Evolutionary conservation across 768 basidiomycete species (phyloP).

Genomic region (Tylopilus sp.): DNA sequence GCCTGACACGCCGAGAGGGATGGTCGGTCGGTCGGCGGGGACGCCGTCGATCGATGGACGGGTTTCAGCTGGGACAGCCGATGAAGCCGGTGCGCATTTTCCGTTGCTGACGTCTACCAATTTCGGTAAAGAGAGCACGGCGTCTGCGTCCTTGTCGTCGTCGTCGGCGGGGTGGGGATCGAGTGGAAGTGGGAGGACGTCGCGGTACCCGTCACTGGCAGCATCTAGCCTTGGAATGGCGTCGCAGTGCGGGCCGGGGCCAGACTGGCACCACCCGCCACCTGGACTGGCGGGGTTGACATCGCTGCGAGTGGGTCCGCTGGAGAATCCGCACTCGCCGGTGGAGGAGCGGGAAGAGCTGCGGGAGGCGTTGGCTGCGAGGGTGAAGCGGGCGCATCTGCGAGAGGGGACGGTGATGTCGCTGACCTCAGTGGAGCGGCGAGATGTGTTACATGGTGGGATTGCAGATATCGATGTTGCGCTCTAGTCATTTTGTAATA

Average conservation of each 20-base stretch:
- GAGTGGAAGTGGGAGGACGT: constrained; percentile 13
- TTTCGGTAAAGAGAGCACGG: constrained; percentile 21
- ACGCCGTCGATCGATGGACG: constrained; percentile 8
- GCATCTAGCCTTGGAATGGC: constrained; percentile 14
- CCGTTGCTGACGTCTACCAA: constrained; percentile 26
- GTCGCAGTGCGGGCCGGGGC: constrained; percentile 3
- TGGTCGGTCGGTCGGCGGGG: neutral
- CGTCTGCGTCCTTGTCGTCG: constrained; percentile 11
- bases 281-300: constrained; percentile 21
- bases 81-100: neutral
- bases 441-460: constrained; percentile 17
- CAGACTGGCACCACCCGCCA: constrained; percentile 26
- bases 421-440: constrained; percentile 22
- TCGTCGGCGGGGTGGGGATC: constrained; percentile 15
- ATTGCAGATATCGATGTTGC: constrained; percentile 27
- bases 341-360: constrained; percentile 8
- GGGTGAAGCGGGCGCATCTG: constrained; percentile 19
- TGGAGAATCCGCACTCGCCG: constrained; percentile 24
- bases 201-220: constrained; percentile 30
- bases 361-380: neutral
- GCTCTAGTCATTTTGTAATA: constrained; percentile 12
- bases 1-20: constrained; percentile 4
- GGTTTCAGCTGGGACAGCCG: constrained; percentile 8
- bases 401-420: constrained; percentile 16
- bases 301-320: constrained; percentile 8